Conservation (phyloP, 2,329 filamentous ascomycete species). For the Colletotrichum musae region DNA sequence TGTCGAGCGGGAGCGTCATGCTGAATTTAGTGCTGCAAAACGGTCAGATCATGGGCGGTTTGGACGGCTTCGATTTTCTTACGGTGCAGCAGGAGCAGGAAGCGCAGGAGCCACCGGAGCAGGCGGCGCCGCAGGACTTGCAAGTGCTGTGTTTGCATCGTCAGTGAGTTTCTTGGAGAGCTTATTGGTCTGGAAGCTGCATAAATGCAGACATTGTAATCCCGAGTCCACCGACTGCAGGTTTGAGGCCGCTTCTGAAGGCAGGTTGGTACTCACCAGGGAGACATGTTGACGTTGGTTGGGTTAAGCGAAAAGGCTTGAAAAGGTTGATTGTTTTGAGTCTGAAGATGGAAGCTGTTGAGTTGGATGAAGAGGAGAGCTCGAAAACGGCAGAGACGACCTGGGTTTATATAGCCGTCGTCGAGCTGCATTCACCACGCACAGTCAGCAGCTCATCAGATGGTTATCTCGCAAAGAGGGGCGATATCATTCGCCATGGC, state of each 20-base stretch:
- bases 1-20: conserved; percentile 23
- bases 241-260: not conserved
- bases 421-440: conserved; percentile 21
- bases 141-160: conserved; percentile 28
- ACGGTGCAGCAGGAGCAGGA: conserved; percentile 43
- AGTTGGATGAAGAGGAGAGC: conserved; percentile 25
- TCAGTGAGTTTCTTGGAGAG: not conserved
- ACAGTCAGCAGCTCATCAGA: conserved; percentile 33
- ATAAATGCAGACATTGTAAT: not conserved
- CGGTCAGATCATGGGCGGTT: not conserved
- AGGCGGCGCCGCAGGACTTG: conserved; percentile 41
- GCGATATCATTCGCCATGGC: conserved; percentile 34
- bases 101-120: conserved; percentile 40
- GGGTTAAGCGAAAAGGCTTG: conserved; percentile 30
- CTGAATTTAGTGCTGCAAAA: conserved; percentile 33
- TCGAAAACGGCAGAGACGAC: not conserved
- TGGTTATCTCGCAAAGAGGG: conserved; percentile 24
- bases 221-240: not conserved
- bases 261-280: conserved; percentile 33
- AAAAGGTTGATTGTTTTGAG: conserved; percentile 22
- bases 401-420: conserved; percentile 34
- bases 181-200: not conserved
- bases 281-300: conserved; percentile 40
- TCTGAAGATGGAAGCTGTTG: conserved; percentile 23
- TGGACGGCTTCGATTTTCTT: not conserved